Conservation (phyloP, 2,329 filamentous ascomycete genomes). For the Monilinia vaccinii-corymbosi region DNA sequence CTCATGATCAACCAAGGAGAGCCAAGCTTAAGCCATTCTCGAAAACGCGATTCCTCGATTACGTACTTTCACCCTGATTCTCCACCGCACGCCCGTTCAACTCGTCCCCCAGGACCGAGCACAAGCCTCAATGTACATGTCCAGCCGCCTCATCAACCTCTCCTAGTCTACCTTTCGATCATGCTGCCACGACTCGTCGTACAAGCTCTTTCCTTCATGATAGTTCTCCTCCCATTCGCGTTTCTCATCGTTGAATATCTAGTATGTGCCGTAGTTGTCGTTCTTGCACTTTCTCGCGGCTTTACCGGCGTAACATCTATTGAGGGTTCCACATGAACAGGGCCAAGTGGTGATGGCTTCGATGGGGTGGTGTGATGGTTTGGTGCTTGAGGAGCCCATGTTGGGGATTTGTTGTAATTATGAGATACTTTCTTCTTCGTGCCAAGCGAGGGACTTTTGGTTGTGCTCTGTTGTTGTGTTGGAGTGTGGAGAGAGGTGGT, state of each 20-base stretch:
- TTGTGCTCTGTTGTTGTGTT: neutral
- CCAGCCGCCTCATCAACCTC: neutral
- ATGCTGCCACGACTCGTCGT: neutral
- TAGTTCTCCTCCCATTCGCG: neutral
- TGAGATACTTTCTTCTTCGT: accelerated
- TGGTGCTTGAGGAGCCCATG: no score
- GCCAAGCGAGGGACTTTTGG: no score
- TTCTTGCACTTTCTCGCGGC: neutral
- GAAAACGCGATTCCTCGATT: neutral
- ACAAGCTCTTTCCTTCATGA: neutral
- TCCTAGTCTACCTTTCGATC: neutral
- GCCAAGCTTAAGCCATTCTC: neutral
- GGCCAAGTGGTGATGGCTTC: neutral
- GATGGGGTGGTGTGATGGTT: neutral
- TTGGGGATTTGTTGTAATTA: neutral
- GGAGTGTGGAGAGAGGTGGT: neutral
- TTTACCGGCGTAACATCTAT: neutral
- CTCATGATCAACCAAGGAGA: neutral
- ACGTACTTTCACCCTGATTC: neutral
- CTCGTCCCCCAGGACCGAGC: no score
- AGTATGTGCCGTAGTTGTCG: neutral
- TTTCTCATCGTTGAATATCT: neutral
- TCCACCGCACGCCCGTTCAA: neutral
- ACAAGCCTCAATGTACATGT: neutral
- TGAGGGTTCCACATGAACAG: neutral